Percentiles rank a stretch among this genome's conserved stretches.
Evolutionary conservation across 306 rosid species (phyloP).

Genomic region (Inga laurina): DNA sequence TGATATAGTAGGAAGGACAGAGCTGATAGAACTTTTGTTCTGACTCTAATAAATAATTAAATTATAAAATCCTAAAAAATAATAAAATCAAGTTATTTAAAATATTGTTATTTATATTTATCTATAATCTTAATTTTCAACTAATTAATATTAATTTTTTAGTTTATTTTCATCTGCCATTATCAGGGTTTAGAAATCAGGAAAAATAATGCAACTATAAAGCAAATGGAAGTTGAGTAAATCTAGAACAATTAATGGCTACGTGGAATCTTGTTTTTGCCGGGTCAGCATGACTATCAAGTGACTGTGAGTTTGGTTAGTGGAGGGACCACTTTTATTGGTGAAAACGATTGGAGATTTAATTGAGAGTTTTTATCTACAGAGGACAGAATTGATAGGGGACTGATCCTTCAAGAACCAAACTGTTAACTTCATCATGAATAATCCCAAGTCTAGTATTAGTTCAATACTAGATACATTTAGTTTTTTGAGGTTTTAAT

Average conservation of each 20-base stretch:
- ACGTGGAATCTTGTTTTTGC: not conserved
- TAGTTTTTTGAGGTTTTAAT: not conserved
- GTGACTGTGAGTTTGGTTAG: not conserved
- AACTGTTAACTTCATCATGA: not conserved
- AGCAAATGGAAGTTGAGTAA: not conserved
- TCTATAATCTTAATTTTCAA: no score
- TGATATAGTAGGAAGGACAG: no score
- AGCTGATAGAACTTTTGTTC: no score
- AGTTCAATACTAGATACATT: not conserved
- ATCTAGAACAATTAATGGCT: not conserved
- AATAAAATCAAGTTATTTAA: no score
- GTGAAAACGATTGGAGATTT: not conserved
- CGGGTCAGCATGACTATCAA: not conserved
- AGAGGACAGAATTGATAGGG: not conserved
- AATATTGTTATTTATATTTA: no score
- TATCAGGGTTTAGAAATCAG: not conserved
- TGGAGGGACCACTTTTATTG: not conserved
- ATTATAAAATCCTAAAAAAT: no score
- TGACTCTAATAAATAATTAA: no score
- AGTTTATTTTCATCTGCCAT: no score
- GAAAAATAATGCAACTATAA: not conserved
- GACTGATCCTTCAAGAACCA: not conserved
- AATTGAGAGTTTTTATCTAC: not conserved
- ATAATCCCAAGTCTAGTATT: not conserved
- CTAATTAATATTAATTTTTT: no score